Evolutionary conservation across 2,329 filamentous ascomycete genomes (phyloP), one percentile per base, ranked within the genome.

Genomic region (Aspergillus nomiae): DNA sequence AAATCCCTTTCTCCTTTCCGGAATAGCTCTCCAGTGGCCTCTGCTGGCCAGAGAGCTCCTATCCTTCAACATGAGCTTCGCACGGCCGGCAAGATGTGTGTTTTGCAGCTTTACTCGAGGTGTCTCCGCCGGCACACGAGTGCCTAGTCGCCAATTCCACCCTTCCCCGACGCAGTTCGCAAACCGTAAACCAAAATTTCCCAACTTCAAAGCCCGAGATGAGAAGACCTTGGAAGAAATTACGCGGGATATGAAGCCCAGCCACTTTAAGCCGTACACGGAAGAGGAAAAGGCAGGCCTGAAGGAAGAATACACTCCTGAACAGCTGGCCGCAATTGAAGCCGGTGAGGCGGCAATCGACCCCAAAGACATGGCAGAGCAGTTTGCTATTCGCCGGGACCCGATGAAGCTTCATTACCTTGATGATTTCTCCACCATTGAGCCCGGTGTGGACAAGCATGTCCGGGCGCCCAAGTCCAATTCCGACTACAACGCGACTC

Each of bases 251-350:
- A 59, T 71, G 59, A 74, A 70, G 62, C 71, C 67, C 9, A 66
- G 69, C 24, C 65, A 78, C 55, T 75, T 76, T 67, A 84, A 87
- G 66, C 82, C 86, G 16, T 95, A 93, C 80, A 88, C 87, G 16
- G 79, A 84, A 46, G 84, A 88, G 67, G 89, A 95, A 74, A 86
- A 87, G 72, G 83, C 84, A 63, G 72, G 79, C 24, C 83, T 97
- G 62, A 78, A 79, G 63, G 80, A 87, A 73, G 86, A 86, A 70
- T 98, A 97, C 82, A 91, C 92, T 0, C 85, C 89, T 19, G 87
- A 90, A 75, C 94, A 98, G 81, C 84, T 96, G 70, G 88, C 87
- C 61, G 92, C 93, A 62, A 88, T 98, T 74, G 85, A 91, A 79
- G 90, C 91, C 55, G 93, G 90, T 71, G 94, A 97, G 79, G 81